phyloP scores from a whole-genome alignment of 331 rosid genomes.

The Ulmus americana region DNA sequence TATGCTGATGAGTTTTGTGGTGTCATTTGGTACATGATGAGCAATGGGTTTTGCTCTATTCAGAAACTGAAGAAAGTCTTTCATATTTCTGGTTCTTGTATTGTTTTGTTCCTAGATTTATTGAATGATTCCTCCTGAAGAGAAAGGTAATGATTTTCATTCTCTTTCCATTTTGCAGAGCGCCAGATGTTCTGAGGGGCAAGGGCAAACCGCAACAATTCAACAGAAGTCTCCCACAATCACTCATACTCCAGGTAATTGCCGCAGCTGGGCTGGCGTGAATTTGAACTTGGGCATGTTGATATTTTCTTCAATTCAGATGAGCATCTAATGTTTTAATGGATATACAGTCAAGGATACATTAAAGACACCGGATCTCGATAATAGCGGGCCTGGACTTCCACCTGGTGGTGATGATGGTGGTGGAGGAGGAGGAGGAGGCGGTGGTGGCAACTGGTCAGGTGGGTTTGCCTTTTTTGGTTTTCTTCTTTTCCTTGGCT shows the following conservation, averaged over 20 bases:
- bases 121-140: not conserved
- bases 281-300: not conserved
- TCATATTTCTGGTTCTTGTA: no score
- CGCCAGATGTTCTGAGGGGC: slow-evolving; percentile 78
- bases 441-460: slow-evolving; percentile 92
- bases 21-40: no score
- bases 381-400: slow-evolving; percentile 67
- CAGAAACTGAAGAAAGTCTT: no score
- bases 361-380: slow-evolving; percentile 66
- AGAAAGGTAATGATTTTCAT: not conserved
- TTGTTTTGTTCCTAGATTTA: no score
- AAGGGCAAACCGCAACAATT: slow-evolving; percentile 91
- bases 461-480: slow-evolving; percentile 97
- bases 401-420: slow-evolving; percentile 87
- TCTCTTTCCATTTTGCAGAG: slow-evolving; percentile 36
- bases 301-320: slow-evolving; percentile 3
- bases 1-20: no score
- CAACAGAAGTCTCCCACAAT: slow-evolving; percentile 86
- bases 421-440: slow-evolving; percentile 91
- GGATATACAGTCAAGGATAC: slow-evolving; percentile 64
- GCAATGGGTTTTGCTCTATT: no score
- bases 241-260: slow-evolving; percentile 77
- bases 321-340: not conserved
- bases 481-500: slow-evolving; percentile 83
- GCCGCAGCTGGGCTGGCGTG: not conserved